Conservation (phyloP, 495 filamentous ascomycete species). For the Aspergillus nanangensis region DNA sequence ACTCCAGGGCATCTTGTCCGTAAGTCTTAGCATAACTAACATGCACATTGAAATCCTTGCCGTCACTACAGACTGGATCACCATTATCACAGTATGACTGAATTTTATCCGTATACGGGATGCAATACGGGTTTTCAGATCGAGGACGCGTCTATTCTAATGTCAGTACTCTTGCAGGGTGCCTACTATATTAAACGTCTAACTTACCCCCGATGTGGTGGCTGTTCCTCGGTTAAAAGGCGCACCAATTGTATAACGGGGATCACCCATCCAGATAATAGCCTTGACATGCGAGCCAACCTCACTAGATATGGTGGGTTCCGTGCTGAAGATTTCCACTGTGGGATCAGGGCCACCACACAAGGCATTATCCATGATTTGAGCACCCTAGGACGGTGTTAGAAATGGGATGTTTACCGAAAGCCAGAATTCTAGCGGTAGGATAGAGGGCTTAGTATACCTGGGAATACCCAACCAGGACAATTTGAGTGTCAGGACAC, state of each 20-base stretch:
- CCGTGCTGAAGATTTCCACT: not conserved
- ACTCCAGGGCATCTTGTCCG: too few relatives aligned
- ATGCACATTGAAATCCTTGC: too few relatives aligned
- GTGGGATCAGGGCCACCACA: not conserved
- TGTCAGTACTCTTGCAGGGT: too few relatives aligned
- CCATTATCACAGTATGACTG: too few relatives aligned
- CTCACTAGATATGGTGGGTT: not conserved
- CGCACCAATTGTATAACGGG: not conserved
- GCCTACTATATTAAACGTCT: too few relatives aligned
- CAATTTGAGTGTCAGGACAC: not conserved
- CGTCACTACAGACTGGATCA: too few relatives aligned
- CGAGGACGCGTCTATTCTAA: too few relatives aligned
- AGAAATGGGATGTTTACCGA: not conserved
- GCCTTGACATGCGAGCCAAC: conserved; percentile 2
- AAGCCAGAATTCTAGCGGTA: not conserved
- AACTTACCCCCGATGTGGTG: conserved; percentile 1
- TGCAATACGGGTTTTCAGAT: too few relatives aligned
- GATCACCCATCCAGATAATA: conserved; percentile 4
- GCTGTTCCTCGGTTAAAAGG: conserved; percentile 1
- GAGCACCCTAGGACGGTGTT: not conserved
- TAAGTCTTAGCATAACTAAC: too few relatives aligned
- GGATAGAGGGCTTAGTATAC: not conserved
- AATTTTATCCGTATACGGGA: too few relatives aligned
- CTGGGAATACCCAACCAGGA: conserved; percentile 4
- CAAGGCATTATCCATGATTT: conserved; percentile 3